Base-by-base conservation (phyloP, 495 filamentous ascomycete genomes). In the Penicillium paradoxum region DNA sequence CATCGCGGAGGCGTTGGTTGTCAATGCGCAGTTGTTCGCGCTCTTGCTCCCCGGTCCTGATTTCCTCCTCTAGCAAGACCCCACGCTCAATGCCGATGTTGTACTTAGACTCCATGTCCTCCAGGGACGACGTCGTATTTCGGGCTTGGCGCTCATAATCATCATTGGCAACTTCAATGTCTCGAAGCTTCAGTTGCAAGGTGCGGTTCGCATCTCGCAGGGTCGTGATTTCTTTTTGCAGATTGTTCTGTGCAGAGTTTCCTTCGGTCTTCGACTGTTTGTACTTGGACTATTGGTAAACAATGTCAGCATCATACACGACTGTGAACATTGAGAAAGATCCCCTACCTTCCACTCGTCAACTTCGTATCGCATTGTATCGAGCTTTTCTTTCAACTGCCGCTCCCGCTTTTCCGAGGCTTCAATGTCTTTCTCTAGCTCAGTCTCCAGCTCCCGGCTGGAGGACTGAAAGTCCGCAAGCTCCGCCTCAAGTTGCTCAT, bases 121-220 rank as follows among this genome's bases (percentile, higher is more conserved):
- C 95, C 57, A 97, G 80, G 51, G 92, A 97, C 39, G 92, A 96
- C 15, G 87, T 88, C 15, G 90, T 96, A 62, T 96, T 90, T 53
- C 93, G 83, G 52, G 92, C 91, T 71, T 97, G 91, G 51, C 91
- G 85, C 71, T 98, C 93, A 65, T 90, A 96, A 67, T 98, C 93
- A 78, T 98, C 93, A 70, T 98, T 98, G 56, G 88, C 87, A 30
- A 98, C 95, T 68, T 98, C 93, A 54, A 93, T 96, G 62, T 98
- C 95, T 52, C 93, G 84, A 44, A 98, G 70, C 66, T 80, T 87
- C 39, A 96, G 75, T 62, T 91, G 86, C 41, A 96, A 65, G 18
- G 87, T 84, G 56, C 95, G 77, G 66, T 90, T 92, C 18, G 83
- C 63, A 38, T 97, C 92, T 55, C 93, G 86, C 53, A 98, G 77